These are phyloP conservation scores for Davidsoniella neocaledoniae DNA, from an alignment of 2,329 filamentous ascomycete species.

Conservation along the genomic window DNA sequence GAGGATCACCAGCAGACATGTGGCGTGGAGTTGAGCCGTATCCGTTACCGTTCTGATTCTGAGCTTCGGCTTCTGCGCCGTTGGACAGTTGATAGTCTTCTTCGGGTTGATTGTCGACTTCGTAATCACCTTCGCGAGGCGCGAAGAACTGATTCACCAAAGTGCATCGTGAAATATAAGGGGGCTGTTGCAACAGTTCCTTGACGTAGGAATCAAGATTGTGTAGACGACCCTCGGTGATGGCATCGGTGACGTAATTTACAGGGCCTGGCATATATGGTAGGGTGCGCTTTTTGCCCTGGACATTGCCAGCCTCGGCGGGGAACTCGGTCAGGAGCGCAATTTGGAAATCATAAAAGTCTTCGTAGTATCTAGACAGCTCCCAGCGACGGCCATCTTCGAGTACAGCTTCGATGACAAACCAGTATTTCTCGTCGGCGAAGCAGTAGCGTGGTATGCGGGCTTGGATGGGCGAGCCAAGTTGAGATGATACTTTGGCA, in stretches of 20 bases:
- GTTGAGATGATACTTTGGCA: slow-evolving; percentile 30
- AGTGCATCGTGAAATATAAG: slow-evolving; percentile 68
- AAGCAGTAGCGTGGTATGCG: slow-evolving; percentile 88
- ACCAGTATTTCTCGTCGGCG: slow-evolving; percentile 97
- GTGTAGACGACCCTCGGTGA: slow-evolving; percentile 80
- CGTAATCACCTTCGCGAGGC: slow-evolving; percentile 79
- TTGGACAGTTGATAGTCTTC: slow-evolving; percentile 61
- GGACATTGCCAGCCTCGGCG: slow-evolving; percentile 76
- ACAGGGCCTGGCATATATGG: slow-evolving; percentile 98
- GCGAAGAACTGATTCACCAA: slow-evolving; percentile 84
- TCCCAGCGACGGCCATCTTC: slow-evolving; percentile 90
- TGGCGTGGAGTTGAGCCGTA: slow-evolving; percentile 34
- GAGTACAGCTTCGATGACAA: slow-evolving; percentile 80
- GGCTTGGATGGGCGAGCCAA: slow-evolving; percentile 64
- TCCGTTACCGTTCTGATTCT: slow-evolving; percentile 33
- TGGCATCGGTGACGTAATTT: slow-evolving; percentile 93
- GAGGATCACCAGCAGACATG: slow-evolving; percentile 21
- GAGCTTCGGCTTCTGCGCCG: slow-evolving; percentile 27
- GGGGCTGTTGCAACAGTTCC: slow-evolving; percentile 66
- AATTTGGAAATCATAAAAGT: slow-evolving; percentile 98
- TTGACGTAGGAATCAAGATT: slow-evolving; percentile 94
- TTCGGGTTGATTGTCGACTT: slow-evolving; percentile 68
- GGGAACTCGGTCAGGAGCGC: slow-evolving; percentile 84
- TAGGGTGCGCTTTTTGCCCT: slow-evolving; percentile 60
- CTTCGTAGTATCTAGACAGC: slow-evolving; percentile 85